Conservation (phyloP, 2,329 filamentous ascomycete genomes). For the Colletotrichum orchidophilum region DNA sequence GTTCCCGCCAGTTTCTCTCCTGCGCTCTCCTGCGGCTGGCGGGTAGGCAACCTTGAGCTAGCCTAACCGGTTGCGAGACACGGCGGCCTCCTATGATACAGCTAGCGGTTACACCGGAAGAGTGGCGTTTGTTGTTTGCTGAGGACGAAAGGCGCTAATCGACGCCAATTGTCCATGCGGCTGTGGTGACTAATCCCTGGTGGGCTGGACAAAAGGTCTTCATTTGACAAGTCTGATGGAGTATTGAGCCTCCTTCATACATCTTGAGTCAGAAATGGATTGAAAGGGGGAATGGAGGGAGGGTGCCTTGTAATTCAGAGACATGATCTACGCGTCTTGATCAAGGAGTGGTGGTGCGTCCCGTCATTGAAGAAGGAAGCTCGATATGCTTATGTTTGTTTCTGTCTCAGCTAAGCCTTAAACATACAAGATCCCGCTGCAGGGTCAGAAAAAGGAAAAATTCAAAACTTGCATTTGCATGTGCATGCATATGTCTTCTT, state of each 20-base stretch:
- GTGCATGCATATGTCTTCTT: conserved; percentile 4
- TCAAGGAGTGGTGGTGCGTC: background rate
- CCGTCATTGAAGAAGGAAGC: background rate
- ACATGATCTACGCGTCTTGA: background rate
- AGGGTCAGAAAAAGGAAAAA: background rate
- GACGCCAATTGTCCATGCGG: conserved; percentile 26
- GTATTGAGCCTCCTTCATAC: background rate
- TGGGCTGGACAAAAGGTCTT: conserved; percentile 6
- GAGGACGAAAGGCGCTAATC: conserved; percentile 3
- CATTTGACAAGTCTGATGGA: background rate
- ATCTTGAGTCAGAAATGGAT: background rate
- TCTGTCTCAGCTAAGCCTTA: background rate
- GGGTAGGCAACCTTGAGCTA: background rate
- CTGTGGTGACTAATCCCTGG: conserved; percentile 9
- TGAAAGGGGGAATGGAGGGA: conserved; percentile 4
- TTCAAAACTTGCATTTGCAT: background rate
- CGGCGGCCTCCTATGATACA: conserved; percentile 20
- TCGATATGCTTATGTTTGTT: background rate
- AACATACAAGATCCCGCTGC: background rate
- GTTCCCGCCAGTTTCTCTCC: background rate
- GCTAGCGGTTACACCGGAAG: conserved; percentile 21
- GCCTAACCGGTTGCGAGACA: conserved; percentile 8
- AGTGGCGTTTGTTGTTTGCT: conserved; percentile 10
- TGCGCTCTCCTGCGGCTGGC: background rate
- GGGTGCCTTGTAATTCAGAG: background rate